These are phyloP conservation scores for Calocera cornea DNA, from an alignment of 768 basidiomycete genomes.

Conservation along the genomic window DNA sequence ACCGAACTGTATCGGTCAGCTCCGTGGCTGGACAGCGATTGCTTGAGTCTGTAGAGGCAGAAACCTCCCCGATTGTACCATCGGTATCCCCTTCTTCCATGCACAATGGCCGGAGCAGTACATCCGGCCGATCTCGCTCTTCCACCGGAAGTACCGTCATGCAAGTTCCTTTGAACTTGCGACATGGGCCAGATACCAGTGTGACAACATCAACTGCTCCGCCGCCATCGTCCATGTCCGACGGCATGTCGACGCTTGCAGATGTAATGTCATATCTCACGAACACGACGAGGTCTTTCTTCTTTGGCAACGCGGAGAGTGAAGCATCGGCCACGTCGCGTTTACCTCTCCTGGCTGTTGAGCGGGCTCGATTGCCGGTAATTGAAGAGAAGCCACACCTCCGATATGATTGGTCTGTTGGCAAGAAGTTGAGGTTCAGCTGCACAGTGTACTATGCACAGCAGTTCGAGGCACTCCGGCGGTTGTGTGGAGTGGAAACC, in stretches of 20 bases:
- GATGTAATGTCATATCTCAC: not conserved
- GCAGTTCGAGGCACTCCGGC: conserved; percentile 57
- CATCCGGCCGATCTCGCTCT: not conserved
- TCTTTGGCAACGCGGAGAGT: not conserved
- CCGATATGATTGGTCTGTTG: conserved; percentile 69
- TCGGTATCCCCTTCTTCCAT: not conserved
- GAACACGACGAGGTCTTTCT: not conserved
- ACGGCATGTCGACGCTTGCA: not conserved
- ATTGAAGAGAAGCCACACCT: conserved; percentile 69
- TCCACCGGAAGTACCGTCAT: not conserved
- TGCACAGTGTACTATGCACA: conserved; percentile 74
- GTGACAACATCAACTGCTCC: not conserved
- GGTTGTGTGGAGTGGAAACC: conserved; percentile 52
- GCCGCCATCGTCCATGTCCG: not conserved
- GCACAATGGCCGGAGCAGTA: not conserved
- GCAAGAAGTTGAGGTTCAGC: conserved; percentile 58
- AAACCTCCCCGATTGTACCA: not conserved
- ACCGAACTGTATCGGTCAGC: not conserved
- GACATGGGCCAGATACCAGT: not conserved
- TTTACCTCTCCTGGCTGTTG: not conserved
- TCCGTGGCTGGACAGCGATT: not conserved
- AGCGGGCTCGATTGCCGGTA: conserved; percentile 14
- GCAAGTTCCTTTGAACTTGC: not conserved
- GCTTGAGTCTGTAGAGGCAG: not conserved
- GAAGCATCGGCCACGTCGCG: not conserved